Evolutionary conservation across 108 stramenopile genomes (phyloP).

Genomic region (Chaetoceros tenuissimus): DNA sequence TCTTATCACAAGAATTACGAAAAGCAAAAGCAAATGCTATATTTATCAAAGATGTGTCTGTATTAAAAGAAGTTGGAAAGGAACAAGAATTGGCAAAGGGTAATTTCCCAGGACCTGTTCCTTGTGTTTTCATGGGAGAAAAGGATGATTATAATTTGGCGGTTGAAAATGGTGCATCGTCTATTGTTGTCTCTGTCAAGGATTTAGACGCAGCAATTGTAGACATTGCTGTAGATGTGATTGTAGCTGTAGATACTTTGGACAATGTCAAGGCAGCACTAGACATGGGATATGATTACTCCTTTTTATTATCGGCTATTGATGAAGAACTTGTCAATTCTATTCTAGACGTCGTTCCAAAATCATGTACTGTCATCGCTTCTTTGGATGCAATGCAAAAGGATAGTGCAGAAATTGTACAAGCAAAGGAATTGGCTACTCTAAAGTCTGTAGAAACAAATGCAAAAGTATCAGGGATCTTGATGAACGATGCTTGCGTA

Average conservation of each 20-base stretch:
- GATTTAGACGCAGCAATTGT: neutral
- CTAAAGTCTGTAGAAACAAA: neutral
- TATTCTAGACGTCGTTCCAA: conserved; percentile 17
- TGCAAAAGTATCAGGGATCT: conserved; percentile 19
- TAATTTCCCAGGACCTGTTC: conserved; percentile 36
- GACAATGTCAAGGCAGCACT: conserved; percentile 25
- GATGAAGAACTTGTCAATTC: conserved; percentile 9
- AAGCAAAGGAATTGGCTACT: neutral
- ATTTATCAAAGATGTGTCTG: conserved; percentile 17
- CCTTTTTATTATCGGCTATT: conserved; percentile 20
- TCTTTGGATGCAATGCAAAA: conserved; percentile 38
- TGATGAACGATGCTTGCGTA: conserved; percentile 29
- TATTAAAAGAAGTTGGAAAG: conserved; percentile 9
- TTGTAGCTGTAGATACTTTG: conserved; percentile 29
- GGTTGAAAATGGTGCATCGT: conserved; percentile 21
- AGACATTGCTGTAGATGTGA: conserved; percentile 23
- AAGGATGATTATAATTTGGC: conserved; percentile 11
- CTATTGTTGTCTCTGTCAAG: conserved; percentile 15
- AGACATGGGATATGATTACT: conserved; percentile 13
- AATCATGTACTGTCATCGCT: conserved; percentile 31
- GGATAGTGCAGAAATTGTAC: conserved; percentile 29
- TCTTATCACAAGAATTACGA: conserved; percentile 53
- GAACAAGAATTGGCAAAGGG: conserved; percentile 34
- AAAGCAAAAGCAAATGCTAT: conserved; percentile 34
- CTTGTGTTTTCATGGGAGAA: conserved; percentile 15